Evolutionary conservation across 2,329 filamentous ascomycete species (phyloP), one percentile per base, ranked within the genome.

Genomic region (Clonostachys rhizophaga): DNA sequence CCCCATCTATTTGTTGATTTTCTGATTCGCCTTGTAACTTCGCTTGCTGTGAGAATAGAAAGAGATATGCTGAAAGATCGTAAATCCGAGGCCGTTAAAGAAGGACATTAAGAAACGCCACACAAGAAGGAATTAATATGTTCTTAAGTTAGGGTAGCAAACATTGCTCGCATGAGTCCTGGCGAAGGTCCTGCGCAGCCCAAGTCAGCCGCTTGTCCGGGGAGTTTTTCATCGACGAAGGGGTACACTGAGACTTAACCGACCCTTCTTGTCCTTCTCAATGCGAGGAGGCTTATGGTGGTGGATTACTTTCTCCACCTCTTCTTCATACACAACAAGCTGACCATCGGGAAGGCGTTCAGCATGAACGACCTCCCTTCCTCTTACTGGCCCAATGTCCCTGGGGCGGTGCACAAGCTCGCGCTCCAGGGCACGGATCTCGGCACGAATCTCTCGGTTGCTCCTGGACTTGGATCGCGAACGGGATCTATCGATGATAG

Each of bases 231-330:
- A 35, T 75, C 69, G 78, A 69, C 74, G 80, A 68, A 84, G 83
- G 61, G 87, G 87, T 68, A 89, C 80, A 74, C 87, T 88, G 72
- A 91, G 84, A 75, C 84, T 82, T 83, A 94, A 84, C 87, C 86
- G 94, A 95, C 91, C 91, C 91, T 89, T 94, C 76, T 86, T 86
- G 72, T 96, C 90, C 76, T 87, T 90, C 71, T 90, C 87, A 58
- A 96, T 83, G 57, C 86, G 76, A 52, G 87, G 73, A 46, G 79
- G 79, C 62, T 71, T 77, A 59, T 69, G 69, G 43, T 72, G 70
- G 57, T 78, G 75, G 53, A 77, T 71, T 45, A 80, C 64, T 58
- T 68, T 72, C 65, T 83, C 78, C 53, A 83, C 30, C 44, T 55
- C 9, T 48, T 55, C 46, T 46, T 56, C 47, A 49, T 56, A 44